phyloP scores from a whole-genome alignment of 106 monocot genomes.

The Dendrobium nobile region DNA sequence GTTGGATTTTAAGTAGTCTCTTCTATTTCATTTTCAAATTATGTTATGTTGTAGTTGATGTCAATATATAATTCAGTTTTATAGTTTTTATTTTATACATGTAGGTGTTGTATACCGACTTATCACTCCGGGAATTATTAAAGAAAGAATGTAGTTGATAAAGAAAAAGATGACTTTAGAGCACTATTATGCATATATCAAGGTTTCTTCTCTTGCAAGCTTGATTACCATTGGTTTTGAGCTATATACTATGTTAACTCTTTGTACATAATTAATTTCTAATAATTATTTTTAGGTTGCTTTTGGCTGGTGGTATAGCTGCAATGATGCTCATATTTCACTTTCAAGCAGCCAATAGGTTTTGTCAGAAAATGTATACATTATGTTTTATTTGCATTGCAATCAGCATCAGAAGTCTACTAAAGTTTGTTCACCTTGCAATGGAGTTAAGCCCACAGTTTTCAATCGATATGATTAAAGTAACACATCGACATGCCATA shows the following conservation, averaged over 20 bases:
- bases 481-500: slow-evolving; percentile 8
- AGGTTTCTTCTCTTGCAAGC: slow-evolving; percentile 30
- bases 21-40: too few relatives aligned
- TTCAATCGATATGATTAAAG: slow-evolving; percentile 14
- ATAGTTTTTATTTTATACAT: too few relatives aligned
- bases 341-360: slow-evolving; percentile 75
- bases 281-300: slow-evolving; percentile 55
- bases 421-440: slow-evolving; percentile 25
- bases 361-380: slow-evolving; percentile 92
- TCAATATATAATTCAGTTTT: too few relatives aligned
- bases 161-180: slow-evolving; percentile 24
- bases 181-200: slow-evolving; percentile 96
- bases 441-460: slow-evolving; percentile 23
- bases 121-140: too few relatives aligned
- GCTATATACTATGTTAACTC: not conserved
- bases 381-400: slow-evolving; percentile 73
- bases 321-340: slow-evolving; percentile 88
- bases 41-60: too few relatives aligned
- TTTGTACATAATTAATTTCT: not conserved
- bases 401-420: slow-evolving; percentile 33
- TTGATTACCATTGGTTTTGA: slow-evolving; percentile 4
- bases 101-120: too few relatives aligned
- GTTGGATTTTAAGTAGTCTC: too few relatives aligned
- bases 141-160: too few relatives aligned
- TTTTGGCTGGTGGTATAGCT: slow-evolving; percentile 89